These are phyloP conservation scores for Vaucheria bursata DNA, from an alignment of 352 stramenopile species.

Conservation along the genomic window DNA sequence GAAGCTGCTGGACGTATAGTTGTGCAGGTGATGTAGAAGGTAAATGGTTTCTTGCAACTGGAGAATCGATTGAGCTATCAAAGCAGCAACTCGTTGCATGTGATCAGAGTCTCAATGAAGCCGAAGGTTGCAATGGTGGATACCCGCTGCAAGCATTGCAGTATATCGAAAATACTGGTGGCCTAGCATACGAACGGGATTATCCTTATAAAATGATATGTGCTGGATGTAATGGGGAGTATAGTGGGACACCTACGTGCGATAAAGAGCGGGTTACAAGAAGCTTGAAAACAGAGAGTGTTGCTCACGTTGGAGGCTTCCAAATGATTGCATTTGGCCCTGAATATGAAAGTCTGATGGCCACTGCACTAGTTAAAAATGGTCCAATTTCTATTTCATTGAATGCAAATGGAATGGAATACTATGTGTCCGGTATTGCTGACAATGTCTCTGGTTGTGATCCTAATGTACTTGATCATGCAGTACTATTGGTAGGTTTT, in stretches of 20 bases:
- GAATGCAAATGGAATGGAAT: conserved; percentile 39
- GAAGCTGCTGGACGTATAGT: conserved; percentile 48
- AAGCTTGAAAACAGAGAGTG: background rate
- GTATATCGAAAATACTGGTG: conserved; percentile 33
- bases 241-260: background rate
- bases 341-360: conserved; percentile 16
- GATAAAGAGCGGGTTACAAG: background rate
- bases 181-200: conserved; percentile 22
- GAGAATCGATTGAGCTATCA: conserved; percentile 20
- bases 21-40: conserved; percentile 42
- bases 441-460: conserved; percentile 5
- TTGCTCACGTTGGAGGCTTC: background rate
- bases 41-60: conserved; percentile 17
- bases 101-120: conserved; percentile 8
- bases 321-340: background rate
- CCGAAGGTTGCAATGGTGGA: conserved; percentile 33
- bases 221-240: background rate
- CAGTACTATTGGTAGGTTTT: conserved; percentile 76
- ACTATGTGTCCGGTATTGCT: conserved; percentile 12
- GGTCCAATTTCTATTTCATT: conserved; percentile 32
- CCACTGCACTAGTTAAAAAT: conserved; percentile 29
- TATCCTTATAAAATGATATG: conserved; percentile 43
- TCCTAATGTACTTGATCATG: conserved; percentile 64
- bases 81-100: conserved; percentile 48
- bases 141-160: conserved; percentile 20